Conservation (phyloP, 495 filamentous ascomycete species). For the Penicillium robsamsonii region DNA sequence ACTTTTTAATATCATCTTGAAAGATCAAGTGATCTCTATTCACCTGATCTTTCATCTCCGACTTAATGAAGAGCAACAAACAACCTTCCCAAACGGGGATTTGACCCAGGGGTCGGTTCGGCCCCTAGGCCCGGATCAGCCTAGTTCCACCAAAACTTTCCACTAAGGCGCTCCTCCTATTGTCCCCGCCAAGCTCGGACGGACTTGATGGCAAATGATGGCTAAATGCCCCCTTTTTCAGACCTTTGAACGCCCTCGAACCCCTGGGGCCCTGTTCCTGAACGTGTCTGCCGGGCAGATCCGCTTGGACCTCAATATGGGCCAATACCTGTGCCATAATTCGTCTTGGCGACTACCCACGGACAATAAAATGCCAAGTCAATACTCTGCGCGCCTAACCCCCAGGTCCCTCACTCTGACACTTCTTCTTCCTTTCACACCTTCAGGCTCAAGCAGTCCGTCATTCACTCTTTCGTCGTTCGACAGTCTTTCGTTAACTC, state of each 20-base stretch:
- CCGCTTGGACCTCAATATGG: conserved; percentile 6
- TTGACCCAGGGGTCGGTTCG: conserved; percentile 12
- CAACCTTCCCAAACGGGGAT: conserved; percentile 4
- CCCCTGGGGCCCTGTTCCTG: conserved; percentile 24
- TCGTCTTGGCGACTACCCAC: conserved; percentile 4
- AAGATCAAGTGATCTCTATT: not conserved
- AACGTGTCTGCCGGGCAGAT: conserved; percentile 3
- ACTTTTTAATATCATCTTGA: not conserved
- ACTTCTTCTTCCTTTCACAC: conserved; percentile 11
- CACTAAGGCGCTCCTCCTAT: not conserved
- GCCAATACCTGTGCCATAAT: conserved; percentile 17
- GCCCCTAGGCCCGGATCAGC: conserved; percentile 4
- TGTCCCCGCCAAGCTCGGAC: not conserved
- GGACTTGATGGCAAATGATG: not conserved
- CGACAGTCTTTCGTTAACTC: conserved; percentile 23
- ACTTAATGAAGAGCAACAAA: conserved; percentile 10
- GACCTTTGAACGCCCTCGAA: not conserved
- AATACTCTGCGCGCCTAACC: conserved; percentile 10
- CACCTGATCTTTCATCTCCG: conserved; percentile 6
- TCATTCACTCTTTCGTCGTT: conserved; percentile 16
- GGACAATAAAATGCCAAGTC: conserved; percentile 14
- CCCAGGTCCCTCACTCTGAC: conserved; percentile 18
- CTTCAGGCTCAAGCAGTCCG: conserved; percentile 13
- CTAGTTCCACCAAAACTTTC: conserved; percentile 1
- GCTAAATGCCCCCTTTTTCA: not conserved